Conservation (phyloP, 169 alveolate genomes). For the Cryptosporidium andersoni region DNA sequence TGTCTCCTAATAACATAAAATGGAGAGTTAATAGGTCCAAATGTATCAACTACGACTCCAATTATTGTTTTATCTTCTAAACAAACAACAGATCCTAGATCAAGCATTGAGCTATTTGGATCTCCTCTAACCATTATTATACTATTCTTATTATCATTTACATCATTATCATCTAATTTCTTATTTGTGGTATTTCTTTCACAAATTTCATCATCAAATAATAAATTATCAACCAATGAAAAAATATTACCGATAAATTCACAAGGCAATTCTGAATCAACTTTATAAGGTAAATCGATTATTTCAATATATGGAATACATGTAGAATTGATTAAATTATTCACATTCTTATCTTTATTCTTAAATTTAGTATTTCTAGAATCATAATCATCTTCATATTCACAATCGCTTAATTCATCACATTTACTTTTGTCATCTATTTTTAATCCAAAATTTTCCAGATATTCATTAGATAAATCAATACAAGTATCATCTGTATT, state of each 20-base stretch:
- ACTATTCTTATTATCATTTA: conserved; percentile 9
- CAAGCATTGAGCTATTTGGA: conserved; percentile 36
- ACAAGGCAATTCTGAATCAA: conserved; percentile 37
- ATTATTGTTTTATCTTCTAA: conserved; percentile 54
- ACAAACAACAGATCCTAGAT: conserved; percentile 59
- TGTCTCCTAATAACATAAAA: conserved; percentile 45
- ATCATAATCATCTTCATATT: conserved; percentile 13
- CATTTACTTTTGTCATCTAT: conserved; percentile 7
- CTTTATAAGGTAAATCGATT: conserved; percentile 45
- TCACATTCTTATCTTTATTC: neutral
- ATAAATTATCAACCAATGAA: neutral
- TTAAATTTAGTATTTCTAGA: neutral
- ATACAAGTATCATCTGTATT: neutral
- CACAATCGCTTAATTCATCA: conserved; percentile 12
- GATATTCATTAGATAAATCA: conserved; percentile 37
- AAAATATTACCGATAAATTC: conserved; percentile 62
- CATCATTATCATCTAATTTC: too few species aligned
- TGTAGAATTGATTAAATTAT: neutral
- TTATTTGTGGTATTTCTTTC: too few species aligned
- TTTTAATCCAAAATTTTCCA: conserved; percentile 29
- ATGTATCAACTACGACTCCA: conserved; percentile 58
- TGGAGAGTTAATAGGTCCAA: conserved; percentile 49
- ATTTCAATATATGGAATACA: conserved; percentile 66
- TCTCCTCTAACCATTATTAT: conserved; percentile 41
- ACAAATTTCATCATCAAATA: conserved; percentile 7